A percentile compares a stretch with the other conserved stretches of the same genome.
Conservation (phyloP, 352 stramenopile genomes). For the Blastocystis sp. region DNA sequence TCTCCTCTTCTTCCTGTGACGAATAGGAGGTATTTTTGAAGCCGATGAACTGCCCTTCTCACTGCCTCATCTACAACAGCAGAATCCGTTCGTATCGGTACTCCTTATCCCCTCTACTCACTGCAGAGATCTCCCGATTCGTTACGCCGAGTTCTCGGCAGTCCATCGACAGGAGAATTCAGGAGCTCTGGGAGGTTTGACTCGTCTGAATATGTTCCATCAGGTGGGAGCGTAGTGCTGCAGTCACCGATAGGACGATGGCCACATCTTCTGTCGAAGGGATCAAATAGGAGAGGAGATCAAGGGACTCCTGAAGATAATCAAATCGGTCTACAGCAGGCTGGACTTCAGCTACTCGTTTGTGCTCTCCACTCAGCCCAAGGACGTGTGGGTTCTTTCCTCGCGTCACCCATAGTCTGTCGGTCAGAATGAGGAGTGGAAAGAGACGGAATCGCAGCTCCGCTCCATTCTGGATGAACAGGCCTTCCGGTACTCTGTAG, state of each 20-base stretch:
- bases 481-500: not conserved
- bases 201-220: constrained; percentile 87
- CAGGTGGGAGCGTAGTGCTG: constrained; percentile 60
- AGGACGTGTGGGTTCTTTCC: constrained; percentile 84
- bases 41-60: constrained; percentile 97
- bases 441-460: constrained; percentile 74
- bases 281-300: constrained; percentile 83
- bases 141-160: constrained; percentile 91
- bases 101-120: not conserved
- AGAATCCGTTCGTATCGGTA: constrained; percentile 84
- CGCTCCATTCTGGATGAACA: constrained; percentile 64
- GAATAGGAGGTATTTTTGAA: constrained; percentile 68
- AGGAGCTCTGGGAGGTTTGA: constrained; percentile 88
- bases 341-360: constrained; percentile 95
- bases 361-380: constrained; percentile 87
- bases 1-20: not conserved
- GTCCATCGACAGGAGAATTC: constrained; percentile 90
- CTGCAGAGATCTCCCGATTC: constrained; percentile 78
- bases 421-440: constrained; percentile 74
- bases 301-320: constrained; percentile 64
- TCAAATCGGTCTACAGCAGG: constrained; percentile 90
- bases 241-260: constrained; percentile 80
- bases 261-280: constrained; percentile 91
- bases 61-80: constrained; percentile 91
- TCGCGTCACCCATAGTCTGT: constrained; percentile 49